phyloP scores from a whole-genome alignment of 352 stramenopile species.

The Globisporangium solare region DNA sequence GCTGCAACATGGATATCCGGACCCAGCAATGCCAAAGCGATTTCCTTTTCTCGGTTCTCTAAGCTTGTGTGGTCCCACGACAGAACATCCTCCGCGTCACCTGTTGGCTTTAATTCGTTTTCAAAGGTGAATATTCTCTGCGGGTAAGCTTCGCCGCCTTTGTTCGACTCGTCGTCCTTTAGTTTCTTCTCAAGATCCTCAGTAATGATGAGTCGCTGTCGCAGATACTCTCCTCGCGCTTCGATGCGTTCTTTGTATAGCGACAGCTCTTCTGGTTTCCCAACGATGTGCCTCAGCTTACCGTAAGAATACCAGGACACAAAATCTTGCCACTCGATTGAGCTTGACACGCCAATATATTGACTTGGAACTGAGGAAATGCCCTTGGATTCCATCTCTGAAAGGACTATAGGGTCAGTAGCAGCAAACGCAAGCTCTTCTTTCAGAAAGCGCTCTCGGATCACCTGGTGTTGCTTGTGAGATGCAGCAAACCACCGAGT shows the following conservation, averaged over 20 bases:
- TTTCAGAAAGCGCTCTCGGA: conserved; percentile 47
- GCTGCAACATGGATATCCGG: conserved; percentile 55
- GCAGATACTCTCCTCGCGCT: conserved; percentile 30
- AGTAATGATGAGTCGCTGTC: conserved; percentile 25
- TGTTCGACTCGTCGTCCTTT: conserved; percentile 8
- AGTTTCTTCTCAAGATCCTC: conserved; percentile 28
- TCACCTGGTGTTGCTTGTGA: conserved; percentile 32
- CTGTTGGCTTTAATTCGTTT: conserved; percentile 18
- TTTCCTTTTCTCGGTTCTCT: conserved; percentile 38
- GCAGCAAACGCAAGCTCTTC: conserved; percentile 60
- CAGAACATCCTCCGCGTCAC: conserved; percentile 25
- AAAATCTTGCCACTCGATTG: conserved; percentile 40
- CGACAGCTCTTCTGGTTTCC: conserved; percentile 4
- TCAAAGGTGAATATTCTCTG: conserved; percentile 51
- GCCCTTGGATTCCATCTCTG: conserved; percentile 30
- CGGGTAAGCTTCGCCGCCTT: background rate
- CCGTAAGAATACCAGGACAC: conserved; percentile 49
- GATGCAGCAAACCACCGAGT: conserved; percentile 50
- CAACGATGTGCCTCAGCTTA: background rate
- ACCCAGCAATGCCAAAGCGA: conserved; percentile 50
- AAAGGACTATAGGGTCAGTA: conserved; percentile 30
- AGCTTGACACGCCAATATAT: conserved; percentile 20
- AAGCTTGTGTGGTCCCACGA: conserved; percentile 39
- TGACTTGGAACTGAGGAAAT: conserved; percentile 19
- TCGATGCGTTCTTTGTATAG: conserved; percentile 28